Conservation (phyloP, 2,329 filamentous ascomycete genomes). For the Fonsecaea monophora region DNA sequence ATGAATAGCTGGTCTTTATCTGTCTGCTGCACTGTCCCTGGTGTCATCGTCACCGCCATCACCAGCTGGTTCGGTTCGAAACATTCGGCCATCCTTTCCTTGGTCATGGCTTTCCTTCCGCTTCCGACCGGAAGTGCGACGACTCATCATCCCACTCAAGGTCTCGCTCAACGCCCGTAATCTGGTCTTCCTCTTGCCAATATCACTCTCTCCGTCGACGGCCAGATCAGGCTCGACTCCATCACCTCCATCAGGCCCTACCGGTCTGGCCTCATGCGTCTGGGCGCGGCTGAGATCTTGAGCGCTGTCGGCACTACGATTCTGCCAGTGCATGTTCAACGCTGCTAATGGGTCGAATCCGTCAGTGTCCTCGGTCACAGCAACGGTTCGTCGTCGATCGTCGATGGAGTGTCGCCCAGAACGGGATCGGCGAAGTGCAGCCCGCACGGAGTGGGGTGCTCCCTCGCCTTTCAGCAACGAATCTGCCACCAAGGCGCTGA, state of each 20-base stretch:
- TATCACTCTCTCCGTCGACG: neutral
- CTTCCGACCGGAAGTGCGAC: neutral
- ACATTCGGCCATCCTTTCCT: slow-evolving; percentile 19
- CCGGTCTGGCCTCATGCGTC: slow-evolving; percentile 23
- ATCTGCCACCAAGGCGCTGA: slow-evolving; percentile 70
- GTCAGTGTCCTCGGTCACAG: slow-evolving; percentile 23
- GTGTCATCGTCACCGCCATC: neutral
- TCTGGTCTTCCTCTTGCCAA: slow-evolving; percentile 18
- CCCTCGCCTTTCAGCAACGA: slow-evolving; percentile 65
- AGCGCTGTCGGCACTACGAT: slow-evolving; percentile 18
- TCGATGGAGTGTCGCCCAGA: slow-evolving; percentile 29
- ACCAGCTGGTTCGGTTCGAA: neutral
- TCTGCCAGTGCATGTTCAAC: slow-evolving; percentile 14
- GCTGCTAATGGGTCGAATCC: slow-evolving; percentile 19
- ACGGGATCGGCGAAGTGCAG: slow-evolving; percentile 29
- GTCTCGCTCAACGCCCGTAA: slow-evolving; percentile 33
- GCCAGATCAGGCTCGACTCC: slow-evolving; percentile 4
- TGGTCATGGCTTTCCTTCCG: slow-evolving; percentile 18
- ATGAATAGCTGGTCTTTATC: neutral
- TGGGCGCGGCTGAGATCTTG: slow-evolving; percentile 21
- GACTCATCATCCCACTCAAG: slow-evolving; percentile 30
- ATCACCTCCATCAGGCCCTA: slow-evolving; percentile 4
- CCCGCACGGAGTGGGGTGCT: slow-evolving; percentile 30
- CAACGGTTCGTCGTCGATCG: slow-evolving; percentile 22
- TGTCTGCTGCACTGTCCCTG: neutral